Evolutionary conservation across 2,329 filamentous ascomycete genomes (phyloP), one percentile per base, ranked within the genome.

Genomic region (Aureobasidium sp.): DNA sequence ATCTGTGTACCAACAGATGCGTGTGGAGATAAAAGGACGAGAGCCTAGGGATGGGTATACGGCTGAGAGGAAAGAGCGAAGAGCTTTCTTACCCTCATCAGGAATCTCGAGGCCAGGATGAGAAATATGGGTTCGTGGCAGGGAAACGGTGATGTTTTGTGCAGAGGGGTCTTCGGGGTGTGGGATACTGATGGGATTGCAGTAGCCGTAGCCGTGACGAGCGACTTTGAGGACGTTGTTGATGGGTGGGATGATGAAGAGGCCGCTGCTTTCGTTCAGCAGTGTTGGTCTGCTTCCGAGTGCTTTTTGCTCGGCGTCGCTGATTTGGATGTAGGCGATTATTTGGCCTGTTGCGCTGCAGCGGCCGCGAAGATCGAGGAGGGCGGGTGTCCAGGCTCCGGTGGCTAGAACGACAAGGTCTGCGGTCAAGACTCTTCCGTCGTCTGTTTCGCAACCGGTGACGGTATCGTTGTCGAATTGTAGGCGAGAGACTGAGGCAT

Each of bases 341-440:
- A 84, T 83, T 69, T 97, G 93, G 15, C 90, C 93, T 0, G 91
- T 96, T 2, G 92, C 89, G 65, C 88, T 83, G 42, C 86, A 86
- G 49, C 89, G 83, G 30, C 90, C 90, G 50, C 86, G 80, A 0
- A 97, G 78, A 73, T 96, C 89, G 61, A 97, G 76, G 27, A 97
- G 80, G 1, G 83, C 81, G 2, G 86, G 83, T 2, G 89, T 90
- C 92, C 93, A 97, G 5, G 93, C 91, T 16, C 93, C 93, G 0
- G 91, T 86, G 0, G 93, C 91, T 3, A 96, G 80, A 61, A 97
- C 79, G 37, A 89, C 86, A 8, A 96, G 79, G 62, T 90, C 88
- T 2, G 88, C 89, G 4, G 74, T 76, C 7, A 90, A 65, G 10
- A 71, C 75, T 21, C 27, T 34, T 1, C 79, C 80, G 64, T 82